A percentile compares a stretch with the other conserved stretches of the same genome.
phyloP scores from a whole-genome alignment of 2,329 filamentous ascomycete genomes.

The Aspergillus floridensis region DNA sequence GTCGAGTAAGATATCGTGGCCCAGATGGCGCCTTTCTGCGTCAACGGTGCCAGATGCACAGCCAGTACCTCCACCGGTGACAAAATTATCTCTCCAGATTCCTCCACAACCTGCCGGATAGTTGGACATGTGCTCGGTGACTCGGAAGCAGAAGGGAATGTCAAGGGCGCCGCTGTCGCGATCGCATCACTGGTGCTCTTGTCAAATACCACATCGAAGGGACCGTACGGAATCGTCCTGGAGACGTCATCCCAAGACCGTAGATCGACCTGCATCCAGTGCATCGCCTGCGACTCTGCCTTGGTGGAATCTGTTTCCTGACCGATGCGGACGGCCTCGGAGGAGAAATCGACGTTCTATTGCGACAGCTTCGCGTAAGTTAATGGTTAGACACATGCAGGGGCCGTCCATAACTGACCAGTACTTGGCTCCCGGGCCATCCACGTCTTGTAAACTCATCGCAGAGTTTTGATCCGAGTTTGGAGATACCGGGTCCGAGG shows the following conservation, averaged over 20 bases:
- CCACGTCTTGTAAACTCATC: constrained; percentile 24
- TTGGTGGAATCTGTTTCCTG: constrained; percentile 23
- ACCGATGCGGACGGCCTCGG: constrained; percentile 37
- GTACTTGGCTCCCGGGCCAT: constrained; percentile 32
- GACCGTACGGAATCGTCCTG: constrained; percentile 22
- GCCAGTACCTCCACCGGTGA: constrained; percentile 36
- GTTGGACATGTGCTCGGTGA: constrained; percentile 20
- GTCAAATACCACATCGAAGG: constrained; percentile 36
- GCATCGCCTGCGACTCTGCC: constrained; percentile 25
- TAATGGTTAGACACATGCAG: neutral
- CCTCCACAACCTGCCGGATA: constrained; percentile 17
- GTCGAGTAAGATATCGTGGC: constrained; percentile 35
- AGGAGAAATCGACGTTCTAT: constrained; percentile 39
- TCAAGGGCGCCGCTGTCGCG: constrained; percentile 24
- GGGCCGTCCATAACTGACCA: constrained; percentile 23
- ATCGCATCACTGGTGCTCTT: constrained; percentile 42
- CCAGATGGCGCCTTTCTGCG: constrained; percentile 29
- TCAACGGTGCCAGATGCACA: constrained; percentile 32
- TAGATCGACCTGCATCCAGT: constrained; percentile 31
- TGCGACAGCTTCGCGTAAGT: neutral
- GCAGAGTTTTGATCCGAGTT: constrained; percentile 31
- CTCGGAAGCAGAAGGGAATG: constrained; percentile 14
- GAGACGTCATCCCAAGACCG: constrained; percentile 32
- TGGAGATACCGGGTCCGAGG: constrained; percentile 35
- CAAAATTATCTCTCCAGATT: constrained; percentile 15